A percentile compares a stretch with the other conserved stretches of the same genome.
These are phyloP conservation scores for Polysphondylium violaceum DNA, from an alignment of 78 protist genomes.

Conservation along the genomic window DNA sequence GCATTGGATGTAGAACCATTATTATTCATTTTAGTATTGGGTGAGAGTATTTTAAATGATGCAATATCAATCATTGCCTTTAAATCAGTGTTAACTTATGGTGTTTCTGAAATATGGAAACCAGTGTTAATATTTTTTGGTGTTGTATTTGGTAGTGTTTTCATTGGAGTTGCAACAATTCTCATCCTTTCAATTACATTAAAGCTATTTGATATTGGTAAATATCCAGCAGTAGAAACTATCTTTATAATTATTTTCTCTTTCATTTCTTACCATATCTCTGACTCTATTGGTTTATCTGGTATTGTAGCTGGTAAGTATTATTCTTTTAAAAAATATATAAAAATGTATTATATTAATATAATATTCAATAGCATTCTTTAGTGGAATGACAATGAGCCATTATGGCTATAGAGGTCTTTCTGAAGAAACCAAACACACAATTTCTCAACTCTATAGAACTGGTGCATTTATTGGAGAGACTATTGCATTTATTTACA, in stretches of 20 bases:
- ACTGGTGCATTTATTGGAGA: constrained; percentile 38
- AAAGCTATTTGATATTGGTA: constrained; percentile 11
- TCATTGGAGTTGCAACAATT: constrained; percentile 11
- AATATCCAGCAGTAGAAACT: constrained; percentile 32
- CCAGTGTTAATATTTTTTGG: constrained; percentile 32
- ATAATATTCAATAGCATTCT: constrained; percentile 18
- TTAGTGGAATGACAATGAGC: constrained; percentile 46
- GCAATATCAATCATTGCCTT: constrained; percentile 92
- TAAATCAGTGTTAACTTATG: constrained; percentile 34
- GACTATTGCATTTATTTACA: constrained; percentile 40
- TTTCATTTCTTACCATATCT: constrained; percentile 13
- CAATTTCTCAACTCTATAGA: constrained; percentile 9
- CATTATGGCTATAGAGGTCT: constrained; percentile 15
- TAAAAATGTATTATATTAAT: not conserved
- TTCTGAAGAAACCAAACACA: constrained; percentile 35
- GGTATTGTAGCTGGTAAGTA: constrained; percentile 39
- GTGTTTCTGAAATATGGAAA: constrained; percentile 24
- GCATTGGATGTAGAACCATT: constrained; percentile 87
- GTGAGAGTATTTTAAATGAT: constrained; percentile 95
- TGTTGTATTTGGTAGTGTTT: not conserved
- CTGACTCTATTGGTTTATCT: constrained; percentile 41
- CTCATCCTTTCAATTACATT: not conserved
- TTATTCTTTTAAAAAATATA: not conserved
- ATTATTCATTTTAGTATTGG: constrained; percentile 91
- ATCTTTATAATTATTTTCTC: constrained; percentile 10